phyloP scores from a whole-genome alignment of 768 basidiomycete species.

The Lepiota venenata region DNA sequence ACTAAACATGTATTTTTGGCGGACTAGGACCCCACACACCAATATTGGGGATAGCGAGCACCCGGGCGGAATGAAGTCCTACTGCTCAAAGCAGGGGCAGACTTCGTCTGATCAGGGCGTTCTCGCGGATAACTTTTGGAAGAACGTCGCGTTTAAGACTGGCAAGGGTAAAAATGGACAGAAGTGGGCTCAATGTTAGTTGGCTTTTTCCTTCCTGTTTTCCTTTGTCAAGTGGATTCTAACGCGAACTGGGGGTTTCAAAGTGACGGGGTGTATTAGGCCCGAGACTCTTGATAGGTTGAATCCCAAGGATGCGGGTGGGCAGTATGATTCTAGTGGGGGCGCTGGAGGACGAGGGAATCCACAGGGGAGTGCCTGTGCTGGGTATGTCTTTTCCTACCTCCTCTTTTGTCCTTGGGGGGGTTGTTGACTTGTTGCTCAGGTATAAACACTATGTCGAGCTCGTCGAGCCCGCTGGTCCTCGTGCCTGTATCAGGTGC shows the following conservation, averaged over 20 bases:
- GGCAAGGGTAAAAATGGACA: constrained; percentile 39
- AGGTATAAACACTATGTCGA: constrained; percentile 60
- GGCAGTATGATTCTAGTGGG: constrained; percentile 56
- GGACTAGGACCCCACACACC: constrained; percentile 42
- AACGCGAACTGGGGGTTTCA: background rate
- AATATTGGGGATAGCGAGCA: constrained; percentile 53
- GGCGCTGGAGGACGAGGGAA: constrained; percentile 47
- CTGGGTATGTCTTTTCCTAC: constrained; percentile 31
- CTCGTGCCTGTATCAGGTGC: constrained; percentile 54
- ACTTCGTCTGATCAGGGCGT: constrained; percentile 43
- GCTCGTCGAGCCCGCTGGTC: constrained; percentile 47
- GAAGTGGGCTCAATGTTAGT: constrained; percentile 42
- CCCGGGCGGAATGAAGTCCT: constrained; percentile 52
- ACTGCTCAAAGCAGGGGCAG: constrained; percentile 43
- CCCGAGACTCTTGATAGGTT: constrained; percentile 38
- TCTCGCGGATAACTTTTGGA: constrained; percentile 47
- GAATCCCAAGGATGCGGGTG: constrained; percentile 45
- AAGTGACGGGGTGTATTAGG: constrained; percentile 55
- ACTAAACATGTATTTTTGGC: background rate
- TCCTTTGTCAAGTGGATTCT: background rate
- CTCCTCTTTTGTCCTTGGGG: background rate
- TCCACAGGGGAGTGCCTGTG: constrained; percentile 45
- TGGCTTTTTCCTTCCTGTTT: background rate
- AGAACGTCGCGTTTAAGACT: constrained; percentile 43
- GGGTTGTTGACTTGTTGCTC: background rate